These are phyloP conservation scores for Hibiscus trionum DNA, from an alignment of 345 rosid species.

Conservation along the genomic window DNA sequence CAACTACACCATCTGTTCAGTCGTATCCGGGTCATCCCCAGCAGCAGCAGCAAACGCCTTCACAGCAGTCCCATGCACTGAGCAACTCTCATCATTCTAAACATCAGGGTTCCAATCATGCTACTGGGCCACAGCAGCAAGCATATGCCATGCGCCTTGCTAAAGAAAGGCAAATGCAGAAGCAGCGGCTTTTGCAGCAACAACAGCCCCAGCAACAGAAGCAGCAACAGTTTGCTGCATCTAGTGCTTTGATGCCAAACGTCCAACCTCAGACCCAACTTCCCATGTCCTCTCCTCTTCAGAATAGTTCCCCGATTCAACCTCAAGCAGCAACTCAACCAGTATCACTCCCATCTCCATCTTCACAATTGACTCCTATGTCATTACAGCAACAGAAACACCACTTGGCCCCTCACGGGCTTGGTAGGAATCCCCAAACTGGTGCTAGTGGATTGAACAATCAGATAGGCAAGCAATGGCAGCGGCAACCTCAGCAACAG, in stretches of 20 bases:
- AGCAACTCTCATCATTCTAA: constrained; percentile 59
- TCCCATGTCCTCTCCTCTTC: constrained; percentile 63
- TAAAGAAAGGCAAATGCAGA: constrained; percentile 76
- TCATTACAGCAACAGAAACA: constrained; percentile 57
- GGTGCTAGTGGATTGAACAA: constrained; percentile 50
- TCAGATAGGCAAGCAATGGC: constrained; percentile 85
- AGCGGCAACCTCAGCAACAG: constrained; percentile 47
- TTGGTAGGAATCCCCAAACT: constrained; percentile 50
- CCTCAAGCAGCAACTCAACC: constrained; percentile 53
- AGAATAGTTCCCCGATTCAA: constrained; percentile 63
- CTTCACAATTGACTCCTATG: constrained; percentile 56
- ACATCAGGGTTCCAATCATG: constrained; percentile 57
- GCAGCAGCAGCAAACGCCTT: constrained; percentile 47
- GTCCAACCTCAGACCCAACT: constrained; percentile 60
- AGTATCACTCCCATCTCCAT: constrained; percentile 38
- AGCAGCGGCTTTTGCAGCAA: constrained; percentile 73
- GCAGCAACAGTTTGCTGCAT: constrained; percentile 55
- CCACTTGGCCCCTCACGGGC: constrained; percentile 53
- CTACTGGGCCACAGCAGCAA: constrained; percentile 56
- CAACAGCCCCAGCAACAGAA: constrained; percentile 26
- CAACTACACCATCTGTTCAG: constrained; percentile 55
- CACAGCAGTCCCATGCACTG: constrained; percentile 56
- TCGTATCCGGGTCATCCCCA: constrained; percentile 60
- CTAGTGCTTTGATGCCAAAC: constrained; percentile 52
- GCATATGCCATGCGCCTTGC: constrained; percentile 52